Base-by-base conservation (phyloP, 768 basidiomycete genomes). In the Podaxis sp. region DNA sequence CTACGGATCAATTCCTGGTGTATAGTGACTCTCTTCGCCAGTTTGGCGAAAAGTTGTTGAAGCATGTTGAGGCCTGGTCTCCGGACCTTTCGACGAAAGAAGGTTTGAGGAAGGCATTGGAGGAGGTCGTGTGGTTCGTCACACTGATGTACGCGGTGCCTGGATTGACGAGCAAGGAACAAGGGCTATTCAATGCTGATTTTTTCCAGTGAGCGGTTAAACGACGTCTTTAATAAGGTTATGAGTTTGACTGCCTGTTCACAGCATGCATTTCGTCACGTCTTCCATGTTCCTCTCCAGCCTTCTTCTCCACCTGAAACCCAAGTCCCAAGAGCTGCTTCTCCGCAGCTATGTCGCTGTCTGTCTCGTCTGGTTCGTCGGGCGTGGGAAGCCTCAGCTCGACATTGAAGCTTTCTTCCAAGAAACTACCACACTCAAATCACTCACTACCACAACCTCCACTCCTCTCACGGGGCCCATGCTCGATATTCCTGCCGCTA, bases 201-300 rank as follows among this genome's bases (percentile, higher is more conserved):
- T 89, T 90, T 69, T 80, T 83, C 74, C 53, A 76, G 87, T 89
- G 61, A 64, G 86, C 75, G 10, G 54, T 37, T 7, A 25, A 16
- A 40, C 11, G 16, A 7, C n/a, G 7, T 21, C 5, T 21, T 21
- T 3, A 47, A 35, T 13, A 57, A 5, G 25, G 42, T 4, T 18
- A 16, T 35, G 18, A 6, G n/a, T 48, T 35, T 27, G 23, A 47
- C 38, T 21, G 21, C 44, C 47, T 14, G 18, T 44, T 47, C 23
- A 35, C 14, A 90, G 87, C n/a, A 84, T 87, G 74, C 89, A 85
- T 63, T 71, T 86, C 2, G 79, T 90, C 46, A 91, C 89, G 0
- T 88, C 87, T 4, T 77, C 83, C 3, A 66, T 88, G 36, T 88
- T 89, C 75, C 67, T 88, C 25, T 75, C 84, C 0, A 80, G 85